Conservation (phyloP, 2,329 filamentous ascomycete species). For the Epichloe amarillans region DNA sequence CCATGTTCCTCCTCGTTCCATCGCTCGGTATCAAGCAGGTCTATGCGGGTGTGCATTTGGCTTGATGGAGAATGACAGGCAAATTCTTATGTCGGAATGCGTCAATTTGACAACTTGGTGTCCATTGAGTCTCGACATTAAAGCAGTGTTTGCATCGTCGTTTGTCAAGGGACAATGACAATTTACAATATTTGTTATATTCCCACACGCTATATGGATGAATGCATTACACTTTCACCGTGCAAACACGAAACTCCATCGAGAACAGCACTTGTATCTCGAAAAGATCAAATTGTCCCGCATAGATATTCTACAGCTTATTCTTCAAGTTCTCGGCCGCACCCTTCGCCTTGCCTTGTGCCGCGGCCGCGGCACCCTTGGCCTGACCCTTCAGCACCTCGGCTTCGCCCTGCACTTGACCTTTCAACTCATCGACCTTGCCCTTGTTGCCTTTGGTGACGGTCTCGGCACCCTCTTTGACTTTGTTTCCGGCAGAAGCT, state of each 20-base stretch:
- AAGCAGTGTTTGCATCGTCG: no score
- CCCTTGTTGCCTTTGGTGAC: constrained; percentile 23
- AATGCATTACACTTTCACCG: not conserved
- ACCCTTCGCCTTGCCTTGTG: constrained; percentile 24
- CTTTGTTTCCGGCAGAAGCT: constrained; percentile 31
- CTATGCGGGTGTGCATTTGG: constrained; percentile 20
- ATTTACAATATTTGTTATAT: not conserved
- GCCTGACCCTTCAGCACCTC: constrained; percentile 21
- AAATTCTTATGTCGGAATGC: no score
- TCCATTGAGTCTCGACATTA: no score
- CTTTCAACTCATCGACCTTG: constrained; percentile 22
- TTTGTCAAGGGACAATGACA: not conserved
- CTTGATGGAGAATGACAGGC: no score
- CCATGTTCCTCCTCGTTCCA: constrained; percentile 44
- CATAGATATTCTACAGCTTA: not conserved
- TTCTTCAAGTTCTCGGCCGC: constrained; percentile 23
- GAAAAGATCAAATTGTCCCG: not conserved
- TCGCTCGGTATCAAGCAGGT: constrained; percentile 37
- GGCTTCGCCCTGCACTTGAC: constrained; percentile 19
- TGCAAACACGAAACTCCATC: not conserved
- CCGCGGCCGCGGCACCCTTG: constrained; percentile 25
- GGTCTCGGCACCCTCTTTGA: constrained; percentile 25
- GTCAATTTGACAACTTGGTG: no score
- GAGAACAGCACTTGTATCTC: not conserved
- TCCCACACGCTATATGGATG: not conserved